phyloP scores from a whole-genome alignment of 805 yeast species.

The Barnettozyma sucrosica region DNA sequence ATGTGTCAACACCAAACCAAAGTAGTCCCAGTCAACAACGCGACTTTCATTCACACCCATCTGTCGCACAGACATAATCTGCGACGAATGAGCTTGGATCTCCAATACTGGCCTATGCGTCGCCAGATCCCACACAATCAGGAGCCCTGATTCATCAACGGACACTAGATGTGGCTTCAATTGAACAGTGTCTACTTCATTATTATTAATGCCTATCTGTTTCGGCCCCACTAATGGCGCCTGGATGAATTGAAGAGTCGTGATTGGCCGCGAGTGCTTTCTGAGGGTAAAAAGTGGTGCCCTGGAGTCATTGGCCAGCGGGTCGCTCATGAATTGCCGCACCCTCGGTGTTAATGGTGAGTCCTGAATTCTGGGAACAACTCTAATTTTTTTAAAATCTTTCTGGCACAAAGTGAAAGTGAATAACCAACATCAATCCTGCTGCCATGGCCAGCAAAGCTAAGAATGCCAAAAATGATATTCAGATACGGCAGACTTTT shows the following conservation, averaged over 20 bases:
- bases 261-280: constrained; percentile 29
- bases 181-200: neutral
- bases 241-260: constrained; percentile 24
- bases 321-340: neutral
- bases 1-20: constrained; percentile 52
- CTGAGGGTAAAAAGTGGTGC: constrained; percentile 28
- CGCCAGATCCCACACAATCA: constrained; percentile 58
- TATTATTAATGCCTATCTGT: neutral
- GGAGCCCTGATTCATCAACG: constrained; percentile 58
- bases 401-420: no score
- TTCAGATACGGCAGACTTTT: no score
- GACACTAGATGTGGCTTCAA: constrained; percentile 39
- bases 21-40: constrained; percentile 25
- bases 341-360: neutral
- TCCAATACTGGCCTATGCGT: constrained; percentile 48
- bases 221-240: constrained; percentile 8
- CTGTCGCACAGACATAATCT: constrained; percentile 45
- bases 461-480: no score
- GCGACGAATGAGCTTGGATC: constrained; percentile 55
- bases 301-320: constrained; percentile 1
- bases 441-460: no score
- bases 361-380: no score
- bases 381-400: no score
- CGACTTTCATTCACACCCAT: constrained; percentile 27
- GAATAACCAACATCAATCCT: no score